Evolutionary conservation across 176 grass and related monocot genomes (phyloP).

Genomic region (Carex myosuroides): DNA sequence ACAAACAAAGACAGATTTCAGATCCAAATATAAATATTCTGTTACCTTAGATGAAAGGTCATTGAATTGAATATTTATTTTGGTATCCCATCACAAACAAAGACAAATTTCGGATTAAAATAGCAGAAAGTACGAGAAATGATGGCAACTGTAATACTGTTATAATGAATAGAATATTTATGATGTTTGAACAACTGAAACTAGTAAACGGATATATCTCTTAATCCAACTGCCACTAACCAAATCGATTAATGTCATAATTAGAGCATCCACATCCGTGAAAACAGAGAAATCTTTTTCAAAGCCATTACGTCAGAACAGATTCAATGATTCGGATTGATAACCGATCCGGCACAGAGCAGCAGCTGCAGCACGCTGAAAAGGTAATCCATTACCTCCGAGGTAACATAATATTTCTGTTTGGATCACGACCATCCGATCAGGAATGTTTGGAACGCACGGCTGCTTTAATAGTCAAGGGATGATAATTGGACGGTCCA

Average conservation of each 20-base stretch:
- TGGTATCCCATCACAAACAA: not conserved
- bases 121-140: not conserved
- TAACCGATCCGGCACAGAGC: not conserved
- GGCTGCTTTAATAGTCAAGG: too few relatives aligned
- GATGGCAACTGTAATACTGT: conserved; percentile 13
- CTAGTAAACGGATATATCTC: not conserved
- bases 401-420: not conserved
- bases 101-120: not conserved
- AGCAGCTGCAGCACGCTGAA: not conserved
- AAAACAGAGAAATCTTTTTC: not conserved
- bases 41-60: too few relatives aligned
- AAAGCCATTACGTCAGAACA: not conserved
- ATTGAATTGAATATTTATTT: too few relatives aligned
- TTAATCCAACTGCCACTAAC: conserved; percentile 4
- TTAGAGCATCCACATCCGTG: not conserved
- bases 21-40: too few relatives aligned
- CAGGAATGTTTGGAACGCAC: too few relatives aligned
- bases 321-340: not conserved
- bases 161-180: not conserved
- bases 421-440: too few relatives aligned
- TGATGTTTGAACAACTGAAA: not conserved
- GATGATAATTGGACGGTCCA: too few relatives aligned
- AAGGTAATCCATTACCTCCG: too few relatives aligned
- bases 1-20: too few relatives aligned
- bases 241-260: not conserved